These are phyloP conservation scores for Claviceps maximensis DNA, from an alignment of 2,329 filamentous ascomycete genomes.

Conservation along the genomic window DNA sequence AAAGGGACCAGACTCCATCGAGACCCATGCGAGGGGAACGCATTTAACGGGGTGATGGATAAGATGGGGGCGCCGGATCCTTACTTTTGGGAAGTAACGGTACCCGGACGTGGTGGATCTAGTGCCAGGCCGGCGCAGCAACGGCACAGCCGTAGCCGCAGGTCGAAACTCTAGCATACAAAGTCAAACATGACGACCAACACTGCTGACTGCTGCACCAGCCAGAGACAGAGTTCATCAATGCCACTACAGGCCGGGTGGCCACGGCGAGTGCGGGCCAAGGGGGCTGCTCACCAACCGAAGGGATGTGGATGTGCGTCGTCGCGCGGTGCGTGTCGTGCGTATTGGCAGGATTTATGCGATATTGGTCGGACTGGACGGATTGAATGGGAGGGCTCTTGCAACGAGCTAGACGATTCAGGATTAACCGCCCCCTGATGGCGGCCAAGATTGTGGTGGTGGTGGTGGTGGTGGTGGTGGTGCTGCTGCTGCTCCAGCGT, in stretches of 20 bases:
- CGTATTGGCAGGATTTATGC: not conserved
- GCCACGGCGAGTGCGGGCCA: not conserved
- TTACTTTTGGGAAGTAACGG: not conserved
- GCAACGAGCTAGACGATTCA: not conserved
- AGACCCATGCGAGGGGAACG: slow-evolving; percentile 1
- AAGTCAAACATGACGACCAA: not conserved
- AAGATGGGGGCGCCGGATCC: not conserved
- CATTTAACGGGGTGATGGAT: not conserved
- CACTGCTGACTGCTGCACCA: not conserved
- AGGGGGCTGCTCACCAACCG: not conserved
- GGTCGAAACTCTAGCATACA: not conserved
- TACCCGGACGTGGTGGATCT: not conserved
- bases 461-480: not conserved
- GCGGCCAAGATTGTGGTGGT: not conserved
- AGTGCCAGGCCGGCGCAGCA: not conserved
- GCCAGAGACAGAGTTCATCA: no score
- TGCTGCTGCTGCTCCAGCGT: not conserved
- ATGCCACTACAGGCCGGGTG: not conserved
- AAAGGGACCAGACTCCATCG: not conserved
- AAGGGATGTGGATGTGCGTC: not conserved
- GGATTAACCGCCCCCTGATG: not conserved
- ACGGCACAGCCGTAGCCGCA: slow-evolving; percentile 1
- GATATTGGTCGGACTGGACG: not conserved
- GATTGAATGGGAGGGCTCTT: not conserved
- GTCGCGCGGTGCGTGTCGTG: not conserved